Conservation (phyloP, 495 filamentous ascomycete genomes). For the Hypoxylon fragiforme region DNA sequence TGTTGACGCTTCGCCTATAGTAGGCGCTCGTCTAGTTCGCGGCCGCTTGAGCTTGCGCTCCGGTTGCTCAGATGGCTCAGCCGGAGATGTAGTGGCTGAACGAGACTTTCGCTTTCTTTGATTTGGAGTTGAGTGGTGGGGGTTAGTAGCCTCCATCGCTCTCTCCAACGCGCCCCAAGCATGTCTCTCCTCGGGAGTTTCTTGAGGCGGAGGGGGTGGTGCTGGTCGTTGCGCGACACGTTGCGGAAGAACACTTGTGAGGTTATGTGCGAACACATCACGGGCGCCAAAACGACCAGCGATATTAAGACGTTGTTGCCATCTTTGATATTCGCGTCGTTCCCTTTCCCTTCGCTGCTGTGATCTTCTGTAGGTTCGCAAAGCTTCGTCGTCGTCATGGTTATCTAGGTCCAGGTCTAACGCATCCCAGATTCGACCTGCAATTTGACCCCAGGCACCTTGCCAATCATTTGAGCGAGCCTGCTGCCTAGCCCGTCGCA, state of each 20-base stretch:
- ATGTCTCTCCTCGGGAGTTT: conserved; percentile 75
- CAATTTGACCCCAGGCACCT: conserved; percentile 58
- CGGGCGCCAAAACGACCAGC: conserved; percentile 73
- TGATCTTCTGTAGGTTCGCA: conserved; percentile 52
- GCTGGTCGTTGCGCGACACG: conserved; percentile 32
- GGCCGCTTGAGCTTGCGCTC: conserved; percentile 84
- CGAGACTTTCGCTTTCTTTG: conserved; percentile 77
- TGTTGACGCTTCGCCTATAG: conserved; percentile 42
- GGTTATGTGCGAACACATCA: conserved; percentile 67
- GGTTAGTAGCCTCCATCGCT: conserved; percentile 67
- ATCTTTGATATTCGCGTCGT: conserved; percentile 66
- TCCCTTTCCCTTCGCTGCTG: conserved; percentile 65
- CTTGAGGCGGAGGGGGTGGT: conserved; percentile 54
- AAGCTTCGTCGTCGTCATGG: conserved; percentile 75
- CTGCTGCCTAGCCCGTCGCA: conserved; percentile 51
- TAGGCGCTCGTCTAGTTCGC: conserved; percentile 58
- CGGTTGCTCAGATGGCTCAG: conserved; percentile 62
- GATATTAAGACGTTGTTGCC: conserved; percentile 79
- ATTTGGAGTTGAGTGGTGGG: conserved; percentile 36
- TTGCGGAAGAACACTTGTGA: conserved; percentile 40
- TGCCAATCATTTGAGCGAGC: conserved; percentile 57
- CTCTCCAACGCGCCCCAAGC: conserved; percentile 91
- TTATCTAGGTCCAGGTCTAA: conserved; percentile 85
- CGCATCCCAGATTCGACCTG: conserved; percentile 53
- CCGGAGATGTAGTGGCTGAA: conserved; percentile 69